Base-by-base conservation (phyloP, 129 eudicot genomes). In the carrot (Daucus carota) region DNA sequence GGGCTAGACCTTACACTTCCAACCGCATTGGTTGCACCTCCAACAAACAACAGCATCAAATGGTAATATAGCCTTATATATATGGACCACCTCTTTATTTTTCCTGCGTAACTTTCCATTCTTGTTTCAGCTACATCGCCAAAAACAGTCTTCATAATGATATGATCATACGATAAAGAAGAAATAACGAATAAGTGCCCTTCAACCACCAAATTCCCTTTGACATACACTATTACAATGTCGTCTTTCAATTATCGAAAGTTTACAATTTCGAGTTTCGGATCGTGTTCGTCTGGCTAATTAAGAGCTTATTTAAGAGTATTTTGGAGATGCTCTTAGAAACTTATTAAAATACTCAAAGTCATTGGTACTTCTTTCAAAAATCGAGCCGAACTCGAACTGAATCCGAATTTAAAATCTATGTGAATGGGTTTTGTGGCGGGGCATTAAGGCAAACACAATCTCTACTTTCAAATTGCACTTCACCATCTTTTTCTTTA, bases 381-480 rank as follows among this genome's bases (percentile, higher is more conserved):
- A n/a, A n/a, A n/a, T n/a, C n/a, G n/a, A n/a, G n/a, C n/a, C 47
- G 16, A 74, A 76, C 66, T 48, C 52, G 14, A 36, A 20, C 8
- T 34, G 5, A 52, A 22, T 52, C 22, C 1, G 26, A 22, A 28
- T 22, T 3, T 54, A 5, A 22, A n/a, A 22, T n/a, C 5, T n/a
- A 1, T 54, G 63, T n/a, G 50, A 80, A 83, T 79, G 84, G 89
- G 85, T 36, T 76, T 83, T 80, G 79, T 20, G 63, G 68, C 80
- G 74, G 73, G 59, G 80, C 83, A 81, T 81, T 83, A 88, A 79
- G 33, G 63, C 57, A 81, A 80, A 41, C 85, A 44, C 63, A 54
- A 34, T 48, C 79, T 33, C 81, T 81, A 72, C 87, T 83, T 33
- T 63, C 76, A 16, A 63, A 46, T 32, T 75, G 42, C 79, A 60